Conservation (phyloP, 2,329 filamentous ascomycete genomes). For the Nannizziopsis barbatae region DNA sequence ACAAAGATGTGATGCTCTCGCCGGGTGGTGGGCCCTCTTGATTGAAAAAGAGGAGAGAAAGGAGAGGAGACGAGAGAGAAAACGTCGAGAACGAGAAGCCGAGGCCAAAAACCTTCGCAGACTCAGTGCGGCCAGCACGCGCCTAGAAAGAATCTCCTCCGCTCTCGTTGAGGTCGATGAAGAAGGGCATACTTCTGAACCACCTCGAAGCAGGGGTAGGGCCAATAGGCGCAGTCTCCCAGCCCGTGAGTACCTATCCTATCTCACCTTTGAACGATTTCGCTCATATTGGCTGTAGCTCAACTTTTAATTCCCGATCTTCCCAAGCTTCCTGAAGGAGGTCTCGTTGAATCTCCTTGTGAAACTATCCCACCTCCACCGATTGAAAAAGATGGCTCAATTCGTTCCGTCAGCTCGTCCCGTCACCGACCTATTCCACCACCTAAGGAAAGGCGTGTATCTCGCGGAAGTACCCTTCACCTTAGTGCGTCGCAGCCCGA, state of each 20-base stretch:
- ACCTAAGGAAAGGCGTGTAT: constrained; percentile 72
- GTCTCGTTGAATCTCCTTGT: constrained; percentile 27
- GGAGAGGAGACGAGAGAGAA: constrained; percentile 64
- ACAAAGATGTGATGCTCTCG: constrained; percentile 77
- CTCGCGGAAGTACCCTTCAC: constrained; percentile 74
- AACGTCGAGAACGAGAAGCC: constrained; percentile 70
- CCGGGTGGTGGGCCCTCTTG: constrained; percentile 91
- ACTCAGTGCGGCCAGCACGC: constrained; percentile 79
- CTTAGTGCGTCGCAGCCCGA: constrained; percentile 63
- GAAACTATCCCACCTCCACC: constrained; percentile 47
- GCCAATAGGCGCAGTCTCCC: constrained; percentile 62
- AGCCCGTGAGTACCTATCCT: constrained; percentile 37
- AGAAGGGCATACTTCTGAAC: constrained; percentile 49
- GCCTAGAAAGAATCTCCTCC: constrained; percentile 68
- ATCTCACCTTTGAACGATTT: neutral
- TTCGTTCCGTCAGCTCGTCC: constrained; percentile 66
- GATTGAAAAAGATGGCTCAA: constrained; percentile 62
- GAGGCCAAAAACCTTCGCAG: constrained; percentile 70
- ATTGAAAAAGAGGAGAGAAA: constrained; percentile 93
- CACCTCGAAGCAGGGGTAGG: constrained; percentile 62
- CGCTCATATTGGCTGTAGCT: constrained; percentile 17
- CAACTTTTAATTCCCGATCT: constrained; percentile 62
- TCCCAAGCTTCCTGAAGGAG: constrained; percentile 62
- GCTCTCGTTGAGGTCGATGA: constrained; percentile 69
- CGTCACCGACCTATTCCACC: constrained; percentile 67